These are phyloP conservation scores for Magnusiomyces ingens DNA, from an alignment of 1,139 yeast species.

Conservation along the genomic window DNA sequence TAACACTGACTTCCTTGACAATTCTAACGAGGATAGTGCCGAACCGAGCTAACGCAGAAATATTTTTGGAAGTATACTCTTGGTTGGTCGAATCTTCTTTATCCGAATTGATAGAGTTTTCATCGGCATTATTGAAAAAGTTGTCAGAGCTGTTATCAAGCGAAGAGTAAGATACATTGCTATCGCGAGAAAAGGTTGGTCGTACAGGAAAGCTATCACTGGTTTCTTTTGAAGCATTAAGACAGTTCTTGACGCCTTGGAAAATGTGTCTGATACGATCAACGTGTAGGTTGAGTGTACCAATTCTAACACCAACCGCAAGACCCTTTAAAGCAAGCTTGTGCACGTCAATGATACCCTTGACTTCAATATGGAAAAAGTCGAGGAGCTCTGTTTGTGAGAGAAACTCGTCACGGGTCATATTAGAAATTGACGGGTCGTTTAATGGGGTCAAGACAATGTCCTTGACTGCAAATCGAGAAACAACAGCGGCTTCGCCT, in stretches of 20 bases:
- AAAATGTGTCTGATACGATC: slow-evolving; percentile 15
- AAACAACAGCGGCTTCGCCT: slow-evolving; percentile 29
- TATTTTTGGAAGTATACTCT: background rate
- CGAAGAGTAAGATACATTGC: too few relatives aligned
- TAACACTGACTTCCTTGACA: slow-evolving; percentile 33
- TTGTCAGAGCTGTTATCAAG: background rate
- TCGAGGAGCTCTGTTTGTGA: slow-evolving; percentile 32
- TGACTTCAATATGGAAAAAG: slow-evolving; percentile 26
- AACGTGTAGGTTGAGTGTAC: slow-evolving; percentile 22
- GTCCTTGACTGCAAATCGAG: slow-evolving; percentile 25
- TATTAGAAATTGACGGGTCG: background rate
- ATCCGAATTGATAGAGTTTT: too few relatives aligned
- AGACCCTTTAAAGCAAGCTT: slow-evolving; percentile 31
- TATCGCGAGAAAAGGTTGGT: too few relatives aligned
- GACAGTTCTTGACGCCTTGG: background rate
- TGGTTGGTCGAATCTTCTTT: background rate
- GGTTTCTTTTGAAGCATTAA: too few relatives aligned
- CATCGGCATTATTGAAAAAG: too few relatives aligned
- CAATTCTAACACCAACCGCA: slow-evolving; percentile 29
- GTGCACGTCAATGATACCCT: slow-evolving; percentile 31
- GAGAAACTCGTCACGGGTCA: slow-evolving; percentile 22
- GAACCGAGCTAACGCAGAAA: slow-evolving; percentile 20
- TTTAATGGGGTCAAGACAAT: slow-evolving; percentile 24
- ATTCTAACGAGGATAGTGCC: slow-evolving; percentile 31
- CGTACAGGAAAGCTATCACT: too few relatives aligned